Percentiles rank a stretch among this genome's conserved stretches.
phyloP scores from a whole-genome alignment of 352 stramenopile genomes.

The Pythium diclinum region DNA sequence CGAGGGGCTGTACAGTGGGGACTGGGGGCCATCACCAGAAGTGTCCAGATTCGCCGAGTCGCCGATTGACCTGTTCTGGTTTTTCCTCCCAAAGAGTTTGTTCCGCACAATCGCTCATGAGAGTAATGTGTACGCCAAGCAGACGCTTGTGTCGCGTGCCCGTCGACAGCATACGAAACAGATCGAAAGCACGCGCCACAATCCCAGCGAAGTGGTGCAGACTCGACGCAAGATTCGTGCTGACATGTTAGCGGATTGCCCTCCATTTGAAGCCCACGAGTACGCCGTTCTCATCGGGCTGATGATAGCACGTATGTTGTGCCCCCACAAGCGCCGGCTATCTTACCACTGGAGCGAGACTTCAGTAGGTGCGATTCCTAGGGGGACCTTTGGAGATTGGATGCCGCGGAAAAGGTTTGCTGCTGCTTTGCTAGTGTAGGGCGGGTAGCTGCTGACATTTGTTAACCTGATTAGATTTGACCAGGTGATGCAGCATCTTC shows the following conservation, averaged over 20 bases:
- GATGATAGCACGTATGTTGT: constrained; percentile 4
- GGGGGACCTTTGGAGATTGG: not conserved
- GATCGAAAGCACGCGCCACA: not conserved
- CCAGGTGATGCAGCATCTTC: constrained; percentile 4
- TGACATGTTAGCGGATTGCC: too few species aligned
- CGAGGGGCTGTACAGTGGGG: too few species aligned
- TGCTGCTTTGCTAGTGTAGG: not conserved
- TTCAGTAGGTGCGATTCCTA: not conserved
- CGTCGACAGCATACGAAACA: not conserved
- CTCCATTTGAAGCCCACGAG: not conserved
- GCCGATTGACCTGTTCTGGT: constrained; percentile 1
- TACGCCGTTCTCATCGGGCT: not conserved
- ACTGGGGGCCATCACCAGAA: too few species aligned
- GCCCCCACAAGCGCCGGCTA: not conserved
- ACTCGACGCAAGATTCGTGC: not conserved
- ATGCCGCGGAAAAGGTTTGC: constrained; percentile 4
- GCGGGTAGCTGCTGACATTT: not conserved
- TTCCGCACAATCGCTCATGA: not conserved
- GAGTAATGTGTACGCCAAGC: not conserved
- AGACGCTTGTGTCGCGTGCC: not conserved
- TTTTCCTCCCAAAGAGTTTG: not conserved
- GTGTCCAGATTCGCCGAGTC: not conserved
- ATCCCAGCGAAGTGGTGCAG: not conserved
- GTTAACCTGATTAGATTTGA: constrained; percentile 5
- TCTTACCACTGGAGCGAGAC: not conserved